Evolutionary conservation across 73 alveolate genomes (phyloP), one percentile per base, ranked within the genome.

Genomic region (Paramecium biaurelia): DNA sequence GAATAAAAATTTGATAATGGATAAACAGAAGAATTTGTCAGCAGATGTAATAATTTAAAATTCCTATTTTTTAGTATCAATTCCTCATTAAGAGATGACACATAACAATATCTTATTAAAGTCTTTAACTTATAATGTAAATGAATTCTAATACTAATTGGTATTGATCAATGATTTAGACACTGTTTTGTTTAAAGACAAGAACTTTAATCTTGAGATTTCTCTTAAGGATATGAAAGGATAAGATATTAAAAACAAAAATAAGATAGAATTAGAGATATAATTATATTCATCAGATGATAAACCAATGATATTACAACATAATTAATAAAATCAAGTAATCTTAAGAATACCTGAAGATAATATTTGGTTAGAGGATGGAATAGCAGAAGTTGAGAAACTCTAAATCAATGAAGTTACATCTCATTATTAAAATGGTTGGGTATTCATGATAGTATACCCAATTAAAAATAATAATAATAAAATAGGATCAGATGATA

Each of bases 381-480:
- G 90, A 18, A 9, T 38, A 24, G 45, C 32, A 2, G 35, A 41
- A 18, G 30, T 79, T n/a, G 90, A 79, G 7, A 79, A 79, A 79
- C 28, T 79, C 0, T 42, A 79, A 79, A 79, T 79, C 8, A 79
- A 79, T 79, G 90, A 79, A 47, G 90, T 79, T 21, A 79, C 90
- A 79, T 79, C 90, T 24, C 90, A 79, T 26, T 79, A 30, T 45
- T 79, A 79, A 47, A 79, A 79, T 79, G 90, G 90, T 20, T 79
- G 90, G 90, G 35, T 79, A 23, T 30, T 43, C 28, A 37, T 79
- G 45, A 79, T 79, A 37, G 90, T 79, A 35, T 79, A 20, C 43
- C 90, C 90, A 42, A 79, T 79, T 11, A 38, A 79, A 47, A 47
- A 79, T 41, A 63, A 79, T 41, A 63, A 79, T 24, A 43, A 11